phyloP scores from a whole-genome alignment of 179 eudicot species.

The Amaranthus tricolor region DNA sequence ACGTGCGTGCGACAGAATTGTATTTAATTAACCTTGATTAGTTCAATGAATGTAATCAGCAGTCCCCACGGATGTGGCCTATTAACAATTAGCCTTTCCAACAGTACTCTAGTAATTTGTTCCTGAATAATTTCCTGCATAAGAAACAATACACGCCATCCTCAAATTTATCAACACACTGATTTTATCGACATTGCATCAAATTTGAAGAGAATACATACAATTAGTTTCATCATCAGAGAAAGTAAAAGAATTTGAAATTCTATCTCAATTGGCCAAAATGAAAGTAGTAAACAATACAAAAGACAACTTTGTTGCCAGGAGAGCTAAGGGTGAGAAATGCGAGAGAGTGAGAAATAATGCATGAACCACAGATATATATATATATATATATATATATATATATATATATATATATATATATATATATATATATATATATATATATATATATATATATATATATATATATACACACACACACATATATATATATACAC shows the following conservation, averaged over 20 bases:
- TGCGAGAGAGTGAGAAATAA: no score
- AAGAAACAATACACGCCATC: not conserved
- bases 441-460: no score
- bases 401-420: no score
- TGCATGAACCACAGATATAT: no score
- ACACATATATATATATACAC: no score
- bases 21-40: constrained; percentile 61
- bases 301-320: not conserved
- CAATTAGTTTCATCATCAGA: no score
- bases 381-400: no score
- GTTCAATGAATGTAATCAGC: constrained; percentile 84
- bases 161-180: not conserved
- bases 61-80: constrained; percentile 99
- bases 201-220: not conserved
- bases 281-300: not conserved
- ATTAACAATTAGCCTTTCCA: constrained; percentile 91
- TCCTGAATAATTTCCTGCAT: constrained; percentile 87
- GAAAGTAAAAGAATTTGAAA: no score
- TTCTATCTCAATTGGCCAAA: no score
- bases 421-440: no score
- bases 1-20: not conserved
- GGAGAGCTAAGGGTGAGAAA: not conserved
- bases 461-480: no score
- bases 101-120: constrained; percentile 85
- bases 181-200: not conserved